These are phyloP conservation scores for Wickerhamiella sergipiensis DNA, from an alignment of 805 yeast species.

Conservation along the genomic window DNA sequence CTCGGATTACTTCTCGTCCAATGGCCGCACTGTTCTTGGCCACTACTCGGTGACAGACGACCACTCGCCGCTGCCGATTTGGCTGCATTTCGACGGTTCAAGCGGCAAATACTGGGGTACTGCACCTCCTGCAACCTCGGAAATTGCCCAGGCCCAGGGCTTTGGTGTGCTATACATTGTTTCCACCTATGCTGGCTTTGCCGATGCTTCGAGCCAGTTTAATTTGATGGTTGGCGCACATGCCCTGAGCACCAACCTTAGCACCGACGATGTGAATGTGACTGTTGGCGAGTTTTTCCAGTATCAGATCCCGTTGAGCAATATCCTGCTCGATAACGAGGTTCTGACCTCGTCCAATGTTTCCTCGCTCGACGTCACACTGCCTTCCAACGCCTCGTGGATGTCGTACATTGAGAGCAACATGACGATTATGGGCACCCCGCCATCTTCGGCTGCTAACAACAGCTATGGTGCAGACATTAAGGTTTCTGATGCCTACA, in stretches of 20 bases:
- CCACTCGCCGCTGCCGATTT: slow-evolving; percentile 79
- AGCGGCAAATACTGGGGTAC: slow-evolving; percentile 65
- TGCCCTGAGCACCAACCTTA: slow-evolving; percentile 51
- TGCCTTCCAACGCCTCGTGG: slow-evolving; percentile 53
- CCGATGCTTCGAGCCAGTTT: slow-evolving; percentile 60
- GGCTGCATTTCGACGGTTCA: slow-evolving; percentile 59
- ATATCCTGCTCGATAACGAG: slow-evolving; percentile 51
- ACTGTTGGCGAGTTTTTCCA: slow-evolving; percentile 44
- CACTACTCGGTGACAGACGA: slow-evolving; percentile 74
- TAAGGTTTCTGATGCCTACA: slow-evolving; percentile 27
- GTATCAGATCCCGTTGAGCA: slow-evolving; percentile 46
- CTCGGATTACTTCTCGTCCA: slow-evolving; percentile 41
- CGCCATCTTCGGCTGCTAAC: slow-evolving; percentile 36
- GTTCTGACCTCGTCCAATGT: slow-evolving; percentile 37
- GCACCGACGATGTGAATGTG: slow-evolving; percentile 51
- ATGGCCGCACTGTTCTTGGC: slow-evolving; percentile 39
- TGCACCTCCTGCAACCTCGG: slow-evolving; percentile 76
- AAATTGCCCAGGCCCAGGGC: slow-evolving; percentile 72
- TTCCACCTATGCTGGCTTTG: slow-evolving; percentile 58
- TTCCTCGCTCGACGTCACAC: slow-evolving; percentile 35
- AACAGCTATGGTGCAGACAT: slow-evolving; percentile 25
- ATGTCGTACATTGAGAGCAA: slow-evolving; percentile 44
- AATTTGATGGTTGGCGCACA: slow-evolving; percentile 79
- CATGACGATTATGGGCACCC: slow-evolving; percentile 54
- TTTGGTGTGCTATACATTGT: slow-evolving; percentile 66